A percentile compares a stretch with the other conserved stretches of the same genome.
phyloP scores from a whole-genome alignment of 2,329 filamentous ascomycete species.

The Zalaria obscura region DNA sequence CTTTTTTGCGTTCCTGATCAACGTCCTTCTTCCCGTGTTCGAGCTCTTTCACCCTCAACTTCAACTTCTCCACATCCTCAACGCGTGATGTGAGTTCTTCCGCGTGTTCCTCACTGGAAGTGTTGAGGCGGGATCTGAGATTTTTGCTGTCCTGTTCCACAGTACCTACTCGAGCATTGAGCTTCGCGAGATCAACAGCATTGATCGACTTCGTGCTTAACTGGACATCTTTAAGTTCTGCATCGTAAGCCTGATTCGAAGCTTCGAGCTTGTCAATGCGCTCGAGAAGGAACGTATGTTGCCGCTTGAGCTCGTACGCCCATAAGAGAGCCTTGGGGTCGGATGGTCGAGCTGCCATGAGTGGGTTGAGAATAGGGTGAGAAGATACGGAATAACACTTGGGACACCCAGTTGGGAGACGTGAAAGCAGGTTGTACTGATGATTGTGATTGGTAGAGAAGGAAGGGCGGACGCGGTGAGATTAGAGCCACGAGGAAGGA shows the following conservation, averaged over 20 bases:
- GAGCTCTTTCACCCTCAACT: background rate
- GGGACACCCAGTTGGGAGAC: too few species aligned
- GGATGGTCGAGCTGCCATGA: slow-evolving; percentile 5
- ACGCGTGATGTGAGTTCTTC: background rate
- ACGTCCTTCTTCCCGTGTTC: background rate
- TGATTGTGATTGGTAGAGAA: too few species aligned
- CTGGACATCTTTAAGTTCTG: slow-evolving; percentile 36
- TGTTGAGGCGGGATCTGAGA: background rate
- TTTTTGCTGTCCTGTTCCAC: background rate
- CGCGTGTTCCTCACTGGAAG: background rate
- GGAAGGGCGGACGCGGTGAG: too few species aligned
- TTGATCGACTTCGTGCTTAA: slow-evolving; percentile 31
- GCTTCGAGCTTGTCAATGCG: slow-evolving; percentile 18
- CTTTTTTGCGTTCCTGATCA: background rate
- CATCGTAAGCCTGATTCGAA: background rate
- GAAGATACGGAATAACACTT: too few species aligned
- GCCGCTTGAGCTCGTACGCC: slow-evolving; percentile 20
- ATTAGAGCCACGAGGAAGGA: too few species aligned
- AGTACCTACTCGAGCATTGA: background rate
- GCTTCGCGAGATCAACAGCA: background rate
- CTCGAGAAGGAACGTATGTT: slow-evolving; percentile 15
- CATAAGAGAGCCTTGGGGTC: slow-evolving; percentile 18
- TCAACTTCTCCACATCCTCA: background rate
- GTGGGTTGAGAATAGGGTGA: too few species aligned
- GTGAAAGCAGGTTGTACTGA: too few species aligned